These are phyloP conservation scores for Suillus fuscotomentosus DNA, from an alignment of 768 basidiomycete species.

Conservation along the genomic window DNA sequence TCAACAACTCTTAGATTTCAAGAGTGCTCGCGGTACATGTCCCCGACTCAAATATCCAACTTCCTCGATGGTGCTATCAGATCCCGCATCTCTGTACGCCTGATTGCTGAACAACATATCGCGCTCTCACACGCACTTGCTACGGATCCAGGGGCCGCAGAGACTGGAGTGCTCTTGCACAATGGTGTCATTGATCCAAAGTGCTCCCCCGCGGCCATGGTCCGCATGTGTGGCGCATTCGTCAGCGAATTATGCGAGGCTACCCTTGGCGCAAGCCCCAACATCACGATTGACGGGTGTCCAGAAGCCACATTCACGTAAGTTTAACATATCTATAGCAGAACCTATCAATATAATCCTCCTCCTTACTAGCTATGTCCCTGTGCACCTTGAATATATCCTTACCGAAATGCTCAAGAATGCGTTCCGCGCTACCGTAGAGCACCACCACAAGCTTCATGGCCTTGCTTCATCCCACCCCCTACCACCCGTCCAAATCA, in stretches of 20 bases:
- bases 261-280: conserved; percentile 71
- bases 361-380: conserved; percentile 62
- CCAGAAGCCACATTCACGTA: conserved; percentile 75
- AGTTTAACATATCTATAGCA: conserved; percentile 28
- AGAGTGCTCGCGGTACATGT: conserved; percentile 82
- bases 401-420: conserved; percentile 91
- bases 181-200: conserved; percentile 74
- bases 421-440: conserved; percentile 86
- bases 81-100: conserved; percentile 81
- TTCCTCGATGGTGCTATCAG: conserved; percentile 85
- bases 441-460: conserved; percentile 54
- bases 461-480: conserved; percentile 31
- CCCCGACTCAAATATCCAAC: conserved; percentile 70
- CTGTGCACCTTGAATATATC: conserved; percentile 90
- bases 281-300: conserved; percentile 69
- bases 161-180: conserved; percentile 34
- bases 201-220: conserved; percentile 72
- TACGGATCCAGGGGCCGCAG: conserved; percentile 18
- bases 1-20: conserved; percentile 59
- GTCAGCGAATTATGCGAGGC: conserved; percentile 84
- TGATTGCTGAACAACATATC: conserved; percentile 92
- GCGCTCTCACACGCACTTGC: conserved; percentile 71
- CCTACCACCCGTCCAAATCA: conserved; percentile 68
- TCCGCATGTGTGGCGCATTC: conserved; percentile 78
- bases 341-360: background rate